Evolutionary conservation across 192 early-diverging fungal species (phyloP), one percentile per base, ranked within the genome.

Genomic region (Coemansia sp.): DNA sequence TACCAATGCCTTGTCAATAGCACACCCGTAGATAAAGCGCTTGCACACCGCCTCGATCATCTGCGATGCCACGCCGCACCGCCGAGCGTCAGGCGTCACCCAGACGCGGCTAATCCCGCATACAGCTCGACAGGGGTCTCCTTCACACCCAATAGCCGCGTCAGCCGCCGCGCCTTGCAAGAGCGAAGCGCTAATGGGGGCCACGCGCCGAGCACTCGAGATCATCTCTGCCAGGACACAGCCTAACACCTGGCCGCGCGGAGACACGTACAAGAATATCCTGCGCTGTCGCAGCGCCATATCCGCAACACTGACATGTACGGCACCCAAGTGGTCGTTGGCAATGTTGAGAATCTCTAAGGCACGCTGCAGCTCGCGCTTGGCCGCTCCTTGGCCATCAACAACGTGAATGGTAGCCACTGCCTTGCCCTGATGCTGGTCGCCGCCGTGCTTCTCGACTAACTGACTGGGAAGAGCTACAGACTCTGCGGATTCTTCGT

Each of bases 21-120:
- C 40, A 45, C 68, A 78, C 0, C 84, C 86, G 42, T 84, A 87
- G 25, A 81, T 35, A 62, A 87, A 86, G 32, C 38, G 61, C 43
- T 12, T 37, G 9, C 69, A 59, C 36, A 87, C 75, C 2, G 65
- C 75, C 6, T 73, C 65, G 8, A 87, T 29, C 67, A 87, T 51
- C 43, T 71, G 67, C 4, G 41, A 49, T 8, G 72, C 86, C 36
- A 85, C 59, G 7, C 84, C 80, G 14, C 76, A 40, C 3, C 82
- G 76, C 10, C 86, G 72, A 15, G 78, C 74, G n/a, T 59, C 31
- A 2, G 75, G 67, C 2, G 70, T 62, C 3, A 87, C 86, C 86
- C 86, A 87, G 41, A 87, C 76, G 0, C 86, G 82, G 45, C 80
- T 85, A 32, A 87, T 86, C 3, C 86, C 86, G 58, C 86, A 86